Percentiles rank a stretch among this genome's conserved stretches.
Conservation (phyloP, 768 basidiomycete species). For the Strobilomyces confusus region DNA sequence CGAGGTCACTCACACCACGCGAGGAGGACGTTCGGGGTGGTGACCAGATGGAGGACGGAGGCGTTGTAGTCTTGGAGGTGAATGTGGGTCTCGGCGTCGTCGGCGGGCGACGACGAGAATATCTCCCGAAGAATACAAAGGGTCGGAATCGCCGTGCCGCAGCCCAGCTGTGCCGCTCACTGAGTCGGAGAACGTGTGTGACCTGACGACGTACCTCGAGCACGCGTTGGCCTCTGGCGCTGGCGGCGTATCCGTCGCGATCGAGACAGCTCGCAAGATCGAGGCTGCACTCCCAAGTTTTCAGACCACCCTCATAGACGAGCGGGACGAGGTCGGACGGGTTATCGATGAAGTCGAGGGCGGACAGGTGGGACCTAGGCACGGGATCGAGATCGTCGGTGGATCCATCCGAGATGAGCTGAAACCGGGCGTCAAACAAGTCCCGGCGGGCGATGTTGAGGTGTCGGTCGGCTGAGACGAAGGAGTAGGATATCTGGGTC, state of each 20-base stretch:
- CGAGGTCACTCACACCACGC: constrained; percentile 66
- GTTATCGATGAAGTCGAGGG: constrained; percentile 66
- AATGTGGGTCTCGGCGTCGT: constrained; percentile 42
- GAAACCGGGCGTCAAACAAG: constrained; percentile 94
- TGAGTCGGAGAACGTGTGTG: neutral
- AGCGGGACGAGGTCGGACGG: constrained; percentile 90
- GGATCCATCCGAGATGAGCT: constrained; percentile 64
- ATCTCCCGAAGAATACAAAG: constrained; percentile 65
- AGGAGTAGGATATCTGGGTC: constrained; percentile 74
- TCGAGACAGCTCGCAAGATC: constrained; percentile 75
- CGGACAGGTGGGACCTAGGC: constrained; percentile 22
- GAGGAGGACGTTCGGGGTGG: constrained; percentile 73
- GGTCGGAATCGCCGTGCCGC: constrained; percentile 87
- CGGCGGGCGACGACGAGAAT: constrained; percentile 36
- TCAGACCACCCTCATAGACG: constrained; percentile 92
- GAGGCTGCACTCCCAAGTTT: constrained; percentile 96
- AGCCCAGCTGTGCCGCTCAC: constrained; percentile 64
- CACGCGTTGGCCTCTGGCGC: constrained; percentile 47
- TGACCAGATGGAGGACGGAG: constrained; percentile 74
- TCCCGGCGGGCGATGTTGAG: constrained; percentile 68
- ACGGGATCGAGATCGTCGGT: constrained; percentile 29
- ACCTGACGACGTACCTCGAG: constrained; percentile 55
- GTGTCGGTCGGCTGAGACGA: constrained; percentile 45
- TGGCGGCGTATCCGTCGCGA: constrained; percentile 23
- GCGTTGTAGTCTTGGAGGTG: constrained; percentile 93